Conservation (phyloP, 2,329 filamentous ascomycete species). For the Alternaria sp. region DNA sequence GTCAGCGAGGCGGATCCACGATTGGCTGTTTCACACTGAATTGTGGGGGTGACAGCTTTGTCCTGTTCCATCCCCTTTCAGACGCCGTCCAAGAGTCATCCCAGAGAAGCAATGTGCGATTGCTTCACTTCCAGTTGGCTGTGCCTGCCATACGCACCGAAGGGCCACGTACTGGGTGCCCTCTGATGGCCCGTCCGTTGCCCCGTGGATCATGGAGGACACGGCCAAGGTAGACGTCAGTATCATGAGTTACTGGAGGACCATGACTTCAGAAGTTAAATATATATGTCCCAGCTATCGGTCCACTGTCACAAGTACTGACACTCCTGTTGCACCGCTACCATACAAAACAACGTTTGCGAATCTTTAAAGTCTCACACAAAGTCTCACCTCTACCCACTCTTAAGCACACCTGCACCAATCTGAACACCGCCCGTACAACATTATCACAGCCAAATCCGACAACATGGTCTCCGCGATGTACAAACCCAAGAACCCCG, state of each 20-base stretch:
- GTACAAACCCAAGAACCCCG: slow-evolving; percentile 19
- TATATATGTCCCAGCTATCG: slow-evolving; percentile 29
- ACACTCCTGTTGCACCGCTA: slow-evolving; percentile 26
- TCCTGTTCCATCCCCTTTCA: slow-evolving; percentile 38
- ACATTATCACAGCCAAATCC: slow-evolving; percentile 5
- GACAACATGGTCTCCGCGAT: slow-evolving; percentile 18
- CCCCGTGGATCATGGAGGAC: slow-evolving; percentile 35
- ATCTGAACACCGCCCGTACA: slow-evolving; percentile 1
- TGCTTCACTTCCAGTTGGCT: slow-evolving; percentile 43
- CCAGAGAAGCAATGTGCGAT: slow-evolving; percentile 30
- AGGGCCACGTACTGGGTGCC: slow-evolving; percentile 45
- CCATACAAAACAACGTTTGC: slow-evolving; percentile 16
- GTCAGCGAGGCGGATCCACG: slow-evolving; percentile 34
- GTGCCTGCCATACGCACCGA: slow-evolving; percentile 31
- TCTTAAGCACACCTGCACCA: slow-evolving; percentile 20
- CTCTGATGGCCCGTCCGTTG: slow-evolving; percentile 35
- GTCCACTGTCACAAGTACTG: slow-evolving; percentile 27
- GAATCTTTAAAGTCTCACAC: slow-evolving; percentile 29
- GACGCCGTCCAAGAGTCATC: slow-evolving; percentile 34
- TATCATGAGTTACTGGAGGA: slow-evolving; percentile 17
- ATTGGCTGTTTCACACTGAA: slow-evolving; percentile 35
- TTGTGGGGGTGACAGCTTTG: slow-evolving; percentile 26
- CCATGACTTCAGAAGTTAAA: slow-evolving; percentile 15
- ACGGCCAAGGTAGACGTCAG: slow-evolving; percentile 19
- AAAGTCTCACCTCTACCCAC: slow-evolving; percentile 22